Evolutionary conservation across 257 asterid species (phyloP), one percentile per base, ranked within the genome.

Genomic region (Galeopsis tetrahit): DNA sequence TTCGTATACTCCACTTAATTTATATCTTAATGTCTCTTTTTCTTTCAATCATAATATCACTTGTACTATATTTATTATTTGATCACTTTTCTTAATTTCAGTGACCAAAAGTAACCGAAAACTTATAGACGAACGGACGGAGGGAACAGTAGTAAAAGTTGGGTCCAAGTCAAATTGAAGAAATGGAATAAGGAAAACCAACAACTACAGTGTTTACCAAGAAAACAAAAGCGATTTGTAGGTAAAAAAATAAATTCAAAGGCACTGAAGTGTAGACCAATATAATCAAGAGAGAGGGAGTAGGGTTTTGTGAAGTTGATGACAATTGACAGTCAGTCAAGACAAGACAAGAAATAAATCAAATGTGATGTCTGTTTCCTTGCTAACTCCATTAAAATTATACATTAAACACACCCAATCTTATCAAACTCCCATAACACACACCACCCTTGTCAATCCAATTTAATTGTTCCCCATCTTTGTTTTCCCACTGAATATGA

Each of bases 311-410:
- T 71, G 78, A 73, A 75, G 34, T 62, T 80, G 70, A 31, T 49
- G 56, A 66, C 28, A 21, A 21, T 21, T 21, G 83, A 75, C 70
- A 80, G 85, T 79, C 83, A 72, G 53, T 72, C 85, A 70, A 70
- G 81, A 70, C 82, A 80, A 68, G 89, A 84, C 89, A 80, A 73
- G 82, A 79, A 74, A 82, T 70, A 76, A 73, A 73, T 70, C 56
- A 59, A 78, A 78, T 63, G 57, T 79, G 76, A 77, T 72, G 85
- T 77, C 82, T 80, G 73, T 68, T 49, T 11, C 62, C 61, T 51
- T 68, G 63, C 28, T 21, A 21, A 21, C 65, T 65, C 49, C 65
- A 43, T 33, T 2, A 44, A n/a, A 51, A 49, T 49, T 34, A 66
- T 51, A 36, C 62, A 75, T 5, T 2, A n/a, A 35, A 44, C 15